Evolutionary conservation across 1,284 basidiomycete species (phyloP), one percentile per base, ranked within the genome.

Genomic region (Gomphus sp.): DNA sequence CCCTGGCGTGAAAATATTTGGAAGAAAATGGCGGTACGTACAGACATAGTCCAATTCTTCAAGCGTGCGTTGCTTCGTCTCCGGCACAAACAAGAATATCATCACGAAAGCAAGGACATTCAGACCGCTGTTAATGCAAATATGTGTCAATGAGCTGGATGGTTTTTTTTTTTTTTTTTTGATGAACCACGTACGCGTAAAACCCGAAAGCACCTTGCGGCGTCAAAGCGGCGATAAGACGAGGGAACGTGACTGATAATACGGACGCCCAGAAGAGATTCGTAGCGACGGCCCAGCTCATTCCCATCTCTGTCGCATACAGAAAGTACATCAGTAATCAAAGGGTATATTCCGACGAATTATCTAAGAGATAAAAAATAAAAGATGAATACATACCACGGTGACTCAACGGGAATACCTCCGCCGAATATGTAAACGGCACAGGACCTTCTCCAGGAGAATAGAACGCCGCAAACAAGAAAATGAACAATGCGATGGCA

Each of bases 401-500:
- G 62, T 83, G 78, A 10, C 80, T 79, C 18, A 85, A 72, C 9
- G 82, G 82, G 73, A 84, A 85, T 12, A 81, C 81, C 65, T 85
- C 82, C 1, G 83, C 81, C 10, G 79, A 80, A 65, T 82, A 81
- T 4, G 82, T 79, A 66, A 80, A 84, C 0, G 86, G 84, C 4
- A 91, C 87, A 11, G 88, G 87, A 0, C 87, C 87, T 71, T 88
- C 85, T 52, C 84, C 79, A 11, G 79, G 75, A 0, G 77, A 81
- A 67, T 85, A 86, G 66, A 81, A 79, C 2, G 76, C 76, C 1
- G 74, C 75, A 64, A 83, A 84, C 16, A 84, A 62, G 70, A 81
- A 82, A 61, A 87, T 68, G 64, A 84, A 81, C 3, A 84, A 68
- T 0, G 81, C 80, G 44, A 85, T 70, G 5, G 76, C 70, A 6